Conservation (phyloP, 441 rosid species). For the Populus hybrid region DNA sequence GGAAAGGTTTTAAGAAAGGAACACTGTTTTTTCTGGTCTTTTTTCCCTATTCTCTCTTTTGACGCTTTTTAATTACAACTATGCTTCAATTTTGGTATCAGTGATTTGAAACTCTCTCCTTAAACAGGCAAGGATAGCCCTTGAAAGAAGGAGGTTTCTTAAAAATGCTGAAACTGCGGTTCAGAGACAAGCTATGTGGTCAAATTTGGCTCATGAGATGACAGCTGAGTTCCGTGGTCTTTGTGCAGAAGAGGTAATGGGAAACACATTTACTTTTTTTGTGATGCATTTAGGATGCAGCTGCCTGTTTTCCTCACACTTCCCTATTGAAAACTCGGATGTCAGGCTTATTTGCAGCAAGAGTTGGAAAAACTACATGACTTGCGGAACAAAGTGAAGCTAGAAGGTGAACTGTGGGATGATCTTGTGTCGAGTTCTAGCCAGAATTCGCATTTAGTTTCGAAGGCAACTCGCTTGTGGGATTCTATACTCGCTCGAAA, state of each 20-base stretch:
- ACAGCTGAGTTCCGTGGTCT: slow-evolving; percentile 99
- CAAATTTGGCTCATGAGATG: slow-evolving; percentile 99
- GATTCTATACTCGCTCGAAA: slow-evolving; percentile 91
- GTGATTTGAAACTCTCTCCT: slow-evolving; percentile 19
- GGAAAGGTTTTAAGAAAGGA: background rate
- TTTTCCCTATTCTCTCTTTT: background rate
- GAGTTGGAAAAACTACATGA: slow-evolving; percentile 97
- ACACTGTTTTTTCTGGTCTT: background rate
- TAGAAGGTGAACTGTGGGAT: slow-evolving; percentile 98
- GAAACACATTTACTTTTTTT: slow-evolving; percentile 10
- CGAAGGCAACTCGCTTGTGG: slow-evolving; percentile 94
- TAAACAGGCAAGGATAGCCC: slow-evolving; percentile 91
- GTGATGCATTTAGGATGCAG: background rate
- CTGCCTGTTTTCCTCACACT: slow-evolving; percentile 18
- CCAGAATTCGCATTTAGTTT: slow-evolving; percentile 94
- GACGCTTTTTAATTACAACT: background rate
- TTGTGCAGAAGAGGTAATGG: slow-evolving; percentile 95
- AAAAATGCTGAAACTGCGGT: slow-evolving; percentile 96
- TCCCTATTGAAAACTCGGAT: slow-evolving; percentile 27
- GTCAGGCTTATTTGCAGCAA: slow-evolving; percentile 96
- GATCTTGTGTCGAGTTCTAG: slow-evolving; percentile 96
- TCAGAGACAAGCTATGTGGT: slow-evolving; percentile 98
- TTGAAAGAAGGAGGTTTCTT: slow-evolving; percentile 88
- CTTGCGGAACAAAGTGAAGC: slow-evolving; percentile 92
- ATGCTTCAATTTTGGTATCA: slow-evolving; percentile 9